Percentiles rank a stretch among this genome's conserved stretches.
phyloP scores from a whole-genome alignment of 805 yeast species.

The Starmerella kuoi region DNA sequence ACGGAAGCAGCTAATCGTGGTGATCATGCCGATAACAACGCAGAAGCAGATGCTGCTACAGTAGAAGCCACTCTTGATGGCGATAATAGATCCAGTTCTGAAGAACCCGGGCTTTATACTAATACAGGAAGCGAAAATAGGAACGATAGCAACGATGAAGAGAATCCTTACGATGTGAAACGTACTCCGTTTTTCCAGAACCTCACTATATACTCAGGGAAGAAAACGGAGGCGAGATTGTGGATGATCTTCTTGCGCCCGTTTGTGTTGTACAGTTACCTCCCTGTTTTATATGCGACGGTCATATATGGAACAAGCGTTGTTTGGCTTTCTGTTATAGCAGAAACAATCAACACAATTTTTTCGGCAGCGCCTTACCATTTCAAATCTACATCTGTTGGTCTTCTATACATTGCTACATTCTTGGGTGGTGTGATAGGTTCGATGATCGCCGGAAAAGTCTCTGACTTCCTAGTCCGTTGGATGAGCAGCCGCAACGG shows the following conservation, averaged over 20 bases:
- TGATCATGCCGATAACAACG: too few species aligned
- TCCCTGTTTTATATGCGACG: conserved; percentile 41
- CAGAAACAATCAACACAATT: conserved; percentile 43
- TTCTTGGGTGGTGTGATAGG: conserved; percentile 49
- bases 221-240: conserved; percentile 40
- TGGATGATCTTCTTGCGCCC: conserved; percentile 48
- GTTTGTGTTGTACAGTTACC: conserved; percentile 38
- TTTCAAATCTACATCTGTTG: conserved; percentile 37
- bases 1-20: background rate
- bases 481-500: conserved; percentile 35
- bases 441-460: conserved; percentile 40
- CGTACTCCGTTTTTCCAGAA: conserved; percentile 27
- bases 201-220: conserved; percentile 38
- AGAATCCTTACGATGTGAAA: background rate
- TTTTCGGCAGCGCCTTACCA: conserved; percentile 37
- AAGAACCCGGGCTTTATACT: too few species aligned
- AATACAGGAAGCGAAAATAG: background rate
- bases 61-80: background rate
- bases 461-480: conserved; percentile 40
- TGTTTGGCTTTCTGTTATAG: conserved; percentile 51
- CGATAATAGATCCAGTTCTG: background rate
- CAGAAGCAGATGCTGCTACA: background rate
- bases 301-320: conserved; percentile 45
- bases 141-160: background rate
- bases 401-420: conserved; percentile 44